Evolutionary conservation across 2,329 filamentous ascomycete genomes (phyloP), one percentile per base, ranked within the genome.

Genomic region (Fusarium nygamai): DNA sequence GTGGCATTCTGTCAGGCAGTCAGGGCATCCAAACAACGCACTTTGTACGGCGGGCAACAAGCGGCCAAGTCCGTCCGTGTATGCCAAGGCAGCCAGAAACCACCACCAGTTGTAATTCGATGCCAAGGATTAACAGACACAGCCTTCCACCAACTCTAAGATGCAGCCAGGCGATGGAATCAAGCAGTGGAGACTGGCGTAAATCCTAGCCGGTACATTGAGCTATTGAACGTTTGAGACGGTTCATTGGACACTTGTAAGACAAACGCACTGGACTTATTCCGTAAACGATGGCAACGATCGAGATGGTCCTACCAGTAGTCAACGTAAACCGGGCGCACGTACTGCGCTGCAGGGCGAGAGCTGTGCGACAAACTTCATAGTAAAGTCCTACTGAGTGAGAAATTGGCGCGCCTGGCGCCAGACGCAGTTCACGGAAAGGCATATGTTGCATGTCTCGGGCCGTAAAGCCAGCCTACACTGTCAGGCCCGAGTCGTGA

Each of bases 231-330:
- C 66, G 72, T 76, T 58, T 63, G 58, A 53, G 68, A 76, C 72
- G 72, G 74, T 73, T 76, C 54, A 72, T 73, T 78, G 73, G 75
- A 63, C 38, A 41, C 54, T 57, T 61, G 33, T 67, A 38, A 48
- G 56, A 43, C 56, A 59, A 46, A 61, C 22, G 41, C 60, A 68
- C 59, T 53, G 66, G 33, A 61, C 64, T 54, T 44, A 61, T 44
- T 64, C 57, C 50, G 50, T 69, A 51, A 57, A 29, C 38, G 57
- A 64, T 38, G 43, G 54, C 39, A 51, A 61, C 53, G 38, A 61
- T 58, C 51, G 47, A 41, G 24, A 58, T 61, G 63, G 43, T 47
- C 41, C 57, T 29, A 36, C 36, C 36, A 36, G 36, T 36, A 50
- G 33, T 57, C 27, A 60, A 51, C 24, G 47, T 50, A 24, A 51